Evolutionary conservation across 1,139 yeast genomes (phyloP).

Genomic region (Debaryomyces sp.): DNA sequence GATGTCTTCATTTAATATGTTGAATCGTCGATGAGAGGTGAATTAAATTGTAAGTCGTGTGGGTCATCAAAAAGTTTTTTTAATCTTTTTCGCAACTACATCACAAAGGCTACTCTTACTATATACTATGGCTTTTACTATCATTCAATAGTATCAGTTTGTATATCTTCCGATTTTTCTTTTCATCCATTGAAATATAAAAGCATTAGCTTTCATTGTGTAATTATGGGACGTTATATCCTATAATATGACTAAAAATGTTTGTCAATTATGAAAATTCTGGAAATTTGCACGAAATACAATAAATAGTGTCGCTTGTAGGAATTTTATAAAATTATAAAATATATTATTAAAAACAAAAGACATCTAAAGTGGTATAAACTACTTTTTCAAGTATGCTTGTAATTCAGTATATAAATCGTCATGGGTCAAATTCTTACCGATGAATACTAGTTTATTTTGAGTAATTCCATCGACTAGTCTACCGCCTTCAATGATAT

Average conservation of each 20-base stretch:
- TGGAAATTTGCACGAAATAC: too few species aligned
- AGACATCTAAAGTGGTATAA: background rate
- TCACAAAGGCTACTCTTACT: background rate
- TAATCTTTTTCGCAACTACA: background rate
- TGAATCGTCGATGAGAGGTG: constrained; percentile 1
- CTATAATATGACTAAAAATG: too few species aligned
- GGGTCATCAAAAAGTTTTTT: background rate
- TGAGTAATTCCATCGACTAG: constrained; percentile 38
- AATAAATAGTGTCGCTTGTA: too few species aligned
- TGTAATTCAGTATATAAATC: constrained; percentile 31
- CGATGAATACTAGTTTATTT: constrained; percentile 78
- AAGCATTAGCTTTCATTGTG: too few species aligned
- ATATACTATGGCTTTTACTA: too few species aligned
- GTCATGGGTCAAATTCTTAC: constrained; percentile 55
- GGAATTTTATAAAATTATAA: too few species aligned
- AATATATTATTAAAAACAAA: too few species aligned
- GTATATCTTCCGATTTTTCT: too few species aligned
- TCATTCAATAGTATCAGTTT: too few species aligned
- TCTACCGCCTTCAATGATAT: constrained; percentile 58
- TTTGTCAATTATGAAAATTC: too few species aligned
- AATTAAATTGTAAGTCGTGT: background rate
- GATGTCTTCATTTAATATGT: background rate
- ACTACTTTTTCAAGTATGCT: constrained; percentile 16
- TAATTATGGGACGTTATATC: too few species aligned
- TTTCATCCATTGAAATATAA: too few species aligned